A percentile compares a stretch with the other conserved stretches of the same genome.
These are phyloP conservation scores for Beauveria sp. DNA, from an alignment of 2,329 filamentous ascomycete species.

Conservation along the genomic window DNA sequence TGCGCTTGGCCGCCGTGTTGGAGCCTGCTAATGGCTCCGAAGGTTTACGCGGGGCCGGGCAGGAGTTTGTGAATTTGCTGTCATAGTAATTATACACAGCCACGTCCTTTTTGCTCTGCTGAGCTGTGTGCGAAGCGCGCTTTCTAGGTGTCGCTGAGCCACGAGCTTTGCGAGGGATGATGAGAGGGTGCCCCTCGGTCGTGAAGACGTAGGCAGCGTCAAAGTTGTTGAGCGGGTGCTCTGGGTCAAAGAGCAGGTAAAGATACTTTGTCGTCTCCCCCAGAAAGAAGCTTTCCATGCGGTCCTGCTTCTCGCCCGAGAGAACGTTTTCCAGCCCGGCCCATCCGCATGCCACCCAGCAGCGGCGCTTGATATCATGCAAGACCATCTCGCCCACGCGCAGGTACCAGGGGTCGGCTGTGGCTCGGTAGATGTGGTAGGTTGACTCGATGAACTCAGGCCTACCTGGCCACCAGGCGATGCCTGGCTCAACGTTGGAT, in stretches of 20 bases:
- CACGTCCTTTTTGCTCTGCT: constrained; percentile 11
- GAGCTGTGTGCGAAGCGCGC: constrained; percentile 13
- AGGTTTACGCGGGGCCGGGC: constrained; percentile 51
- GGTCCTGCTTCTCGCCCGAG: constrained; percentile 78
- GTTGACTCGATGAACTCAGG: constrained; percentile 97
- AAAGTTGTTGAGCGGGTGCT: constrained; percentile 78
- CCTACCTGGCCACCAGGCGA: constrained; percentile 90
- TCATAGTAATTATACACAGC: constrained; percentile 31
- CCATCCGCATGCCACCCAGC: constrained; percentile 89
- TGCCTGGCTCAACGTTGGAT: constrained; percentile 73
- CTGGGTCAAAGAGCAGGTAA: constrained; percentile 79
- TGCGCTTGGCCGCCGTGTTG: constrained; percentile 66
- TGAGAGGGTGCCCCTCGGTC: constrained; percentile 87
- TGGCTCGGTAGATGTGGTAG: constrained; percentile 91
- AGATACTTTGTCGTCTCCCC: constrained; percentile 96
- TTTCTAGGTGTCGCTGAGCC: not conserved
- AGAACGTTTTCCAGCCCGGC: constrained; percentile 77
- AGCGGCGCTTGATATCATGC: constrained; percentile 77
- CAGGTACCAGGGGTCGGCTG: constrained; percentile 90
- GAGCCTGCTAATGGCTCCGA: constrained; percentile 65
- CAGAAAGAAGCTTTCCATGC: constrained; percentile 98
- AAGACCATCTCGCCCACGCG: constrained; percentile 94
- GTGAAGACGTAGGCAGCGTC: constrained; percentile 90
- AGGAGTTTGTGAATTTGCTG: constrained; percentile 48
- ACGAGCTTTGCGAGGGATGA: constrained; percentile 53